Evolutionary conservation across 306 rosid genomes (phyloP), one percentile per base, ranked within the genome.

Genomic region (Begonia peltatifolia): DNA sequence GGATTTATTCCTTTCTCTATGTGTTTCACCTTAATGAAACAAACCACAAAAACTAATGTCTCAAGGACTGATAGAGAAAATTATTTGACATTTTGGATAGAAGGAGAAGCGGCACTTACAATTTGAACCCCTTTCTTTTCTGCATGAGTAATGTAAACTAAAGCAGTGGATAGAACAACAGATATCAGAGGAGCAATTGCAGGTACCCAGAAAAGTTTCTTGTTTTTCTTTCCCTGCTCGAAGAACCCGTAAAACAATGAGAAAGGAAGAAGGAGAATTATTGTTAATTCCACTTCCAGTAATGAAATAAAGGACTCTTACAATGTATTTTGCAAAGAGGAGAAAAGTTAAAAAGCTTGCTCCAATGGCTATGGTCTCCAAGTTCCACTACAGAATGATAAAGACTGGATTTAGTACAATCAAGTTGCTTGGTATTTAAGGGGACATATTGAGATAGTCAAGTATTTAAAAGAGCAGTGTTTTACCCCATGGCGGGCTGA

Each of bases 141-240:
- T 66, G 92, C 95, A 63, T 58, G 97, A 13, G 97, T 90, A 68
- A 90, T 63, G 75, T 72, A 90, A 41, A 90, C 97, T 42, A 83
- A 71, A 64, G 79, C 57, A 30, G 97, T 90, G 68, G 97, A 86
- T 66, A 90, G 61, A 56, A 90, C 56, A 53, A 90, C 86, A 5
- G 95, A 85, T 74, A 83, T 76, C 64, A 90, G 65, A 0, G 97
- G 97, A 7, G 94, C 94, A 44, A 90, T 85, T 74, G 95, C 97
- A 49, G 95, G 87, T 66, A 85, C 84, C 97, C 95, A 85, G 80
- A 90, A 90, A 61, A 70, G 62, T 55, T 61, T 80, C 41, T 44
- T 90, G 51, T 80, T 73, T 75, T 70, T 85, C 90, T 85, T 90
- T 65, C 95, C 97, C 97, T 90, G 77, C 53, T 30, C 38, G 38